Evolutionary conservation across 306 rosid species (phyloP), one percentile per base, ranked within the genome.

Genomic region (Parietaria judaica): DNA sequence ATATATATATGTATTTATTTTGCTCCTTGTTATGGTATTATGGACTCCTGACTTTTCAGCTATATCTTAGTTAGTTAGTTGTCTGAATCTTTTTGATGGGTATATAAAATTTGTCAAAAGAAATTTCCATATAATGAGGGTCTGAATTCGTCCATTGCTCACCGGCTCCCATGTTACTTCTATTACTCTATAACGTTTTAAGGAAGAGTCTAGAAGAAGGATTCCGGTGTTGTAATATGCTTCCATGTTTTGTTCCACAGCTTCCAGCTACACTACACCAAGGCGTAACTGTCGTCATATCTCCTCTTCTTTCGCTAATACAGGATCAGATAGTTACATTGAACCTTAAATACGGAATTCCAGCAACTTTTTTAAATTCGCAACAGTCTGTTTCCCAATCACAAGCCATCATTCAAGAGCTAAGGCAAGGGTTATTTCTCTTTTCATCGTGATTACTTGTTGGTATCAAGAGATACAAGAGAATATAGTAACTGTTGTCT

Each of bases 271-370:
- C 90, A 50, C 81, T 92, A 71, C 88, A 79, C 76, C 79, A 81
- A 11, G 99, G 99, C 46, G 94, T 88, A 63, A 86, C 96, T 3
- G 61, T 92, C 49, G 95, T 92, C 61, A 67, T 92, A 53, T 92
- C 96, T 72, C 99, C 99, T 64, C 81, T 88, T 58, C 99, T 92
- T 69, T 92, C 99, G 55, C 90, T 92, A 65, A 92, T 92, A 78
- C 99, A 92, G 79, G 99, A 92, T 78, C 96, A 92, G 81, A 88
- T 88, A 68, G 65, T 84, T 45, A 84, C 99, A 13, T 79, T 92
- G 72, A 92, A 88, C 81, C 75, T 80, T 71, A 92, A 92, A 71
- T 92, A 67, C 68, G 96, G 95, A 74, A 76, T 92, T 72, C 95
- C 94, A 41, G 83, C 96, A 60, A 92, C 99, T 5, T 92, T 92